A percentile compares a stretch with the other conserved stretches of the same genome.
Conservation (phyloP, 805 yeast genomes). For the Ogataea haglerorum region DNA sequence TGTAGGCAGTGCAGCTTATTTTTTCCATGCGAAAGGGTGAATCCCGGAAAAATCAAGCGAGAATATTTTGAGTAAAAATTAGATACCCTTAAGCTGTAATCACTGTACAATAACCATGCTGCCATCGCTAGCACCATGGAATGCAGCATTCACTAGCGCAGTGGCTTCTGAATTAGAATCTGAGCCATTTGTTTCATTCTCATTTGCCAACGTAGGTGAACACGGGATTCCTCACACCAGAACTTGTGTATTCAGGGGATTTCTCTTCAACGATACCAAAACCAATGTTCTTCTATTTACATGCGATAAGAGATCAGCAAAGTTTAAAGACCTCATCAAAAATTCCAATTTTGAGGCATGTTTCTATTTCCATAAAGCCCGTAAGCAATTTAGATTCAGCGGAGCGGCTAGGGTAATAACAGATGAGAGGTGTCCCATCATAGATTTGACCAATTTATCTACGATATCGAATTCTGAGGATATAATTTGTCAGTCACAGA, state of each 20-base stretch:
- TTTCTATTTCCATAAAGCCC: slow-evolving; percentile 59
- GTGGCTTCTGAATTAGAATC: slow-evolving; percentile 43
- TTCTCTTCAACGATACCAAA: slow-evolving; percentile 63
- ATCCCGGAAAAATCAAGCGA: slow-evolving; percentile 2
- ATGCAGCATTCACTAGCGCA: slow-evolving; percentile 58
- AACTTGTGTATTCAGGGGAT: slow-evolving; percentile 71
- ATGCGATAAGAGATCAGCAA: slow-evolving; percentile 69
- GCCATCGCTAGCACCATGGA: slow-evolving; percentile 66
- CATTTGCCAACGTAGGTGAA: slow-evolving; percentile 63
- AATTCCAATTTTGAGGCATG: slow-evolving; percentile 70
- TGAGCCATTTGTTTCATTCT: slow-evolving; percentile 56
- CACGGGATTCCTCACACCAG: slow-evolving; percentile 58
- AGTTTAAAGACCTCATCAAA: slow-evolving; percentile 48
- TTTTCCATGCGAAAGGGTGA: neutral
- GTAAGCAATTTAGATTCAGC: slow-evolving; percentile 69
- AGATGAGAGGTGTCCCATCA: slow-evolving; percentile 25
- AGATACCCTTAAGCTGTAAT: neutral
- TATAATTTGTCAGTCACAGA: neutral
- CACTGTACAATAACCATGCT: slow-evolving; percentile 10
- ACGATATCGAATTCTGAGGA: neutral
- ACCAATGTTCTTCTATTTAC: slow-evolving; percentile 67
- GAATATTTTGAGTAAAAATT: neutral
- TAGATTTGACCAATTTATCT: slow-evolving; percentile 4
- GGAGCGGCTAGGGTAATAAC: slow-evolving; percentile 57
- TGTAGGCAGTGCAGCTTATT: neutral